These are phyloP conservation scores for Quercus variabilis DNA, from an alignment of 306 rosid species.

Conservation along the genomic window DNA sequence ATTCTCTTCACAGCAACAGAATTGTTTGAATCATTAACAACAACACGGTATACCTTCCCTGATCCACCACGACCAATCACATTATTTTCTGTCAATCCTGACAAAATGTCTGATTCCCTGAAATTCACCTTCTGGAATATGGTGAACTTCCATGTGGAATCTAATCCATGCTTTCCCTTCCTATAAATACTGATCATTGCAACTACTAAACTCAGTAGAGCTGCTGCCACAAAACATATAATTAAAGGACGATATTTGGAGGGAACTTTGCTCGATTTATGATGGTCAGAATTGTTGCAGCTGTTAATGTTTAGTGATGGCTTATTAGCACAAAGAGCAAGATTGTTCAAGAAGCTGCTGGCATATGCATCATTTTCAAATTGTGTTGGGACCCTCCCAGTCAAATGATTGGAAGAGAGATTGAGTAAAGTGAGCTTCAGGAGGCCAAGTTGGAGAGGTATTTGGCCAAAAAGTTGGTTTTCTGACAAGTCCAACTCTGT, in stretches of 20 bases:
- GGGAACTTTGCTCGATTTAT: conserved; percentile 31
- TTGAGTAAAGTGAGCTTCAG: conserved; percentile 21
- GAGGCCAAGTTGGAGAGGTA: conserved; percentile 35
- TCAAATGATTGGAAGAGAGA: conserved; percentile 53
- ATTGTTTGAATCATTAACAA: conserved; percentile 17
- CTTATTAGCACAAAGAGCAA: conserved; percentile 54
- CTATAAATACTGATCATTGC: conserved; percentile 16
- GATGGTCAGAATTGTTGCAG: conserved; percentile 34
- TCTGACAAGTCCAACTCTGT: conserved; percentile 54
- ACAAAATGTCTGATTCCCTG: conserved; percentile 47
- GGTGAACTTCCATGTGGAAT: conserved; percentile 57
- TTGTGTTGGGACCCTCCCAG: conserved; percentile 49
- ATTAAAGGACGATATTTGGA: conserved; percentile 45
- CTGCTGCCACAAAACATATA: conserved; percentile 22
- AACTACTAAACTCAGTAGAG: conserved; percentile 17
- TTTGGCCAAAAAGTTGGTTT: conserved; percentile 57
- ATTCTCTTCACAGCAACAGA: conserved; percentile 70
- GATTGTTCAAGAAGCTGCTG: conserved; percentile 64
- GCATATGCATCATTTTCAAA: conserved; percentile 36
- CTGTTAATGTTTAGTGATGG: conserved; percentile 20
- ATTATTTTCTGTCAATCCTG: conserved; percentile 38
- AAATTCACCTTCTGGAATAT: conserved; percentile 66
- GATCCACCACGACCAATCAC: conserved; percentile 77
- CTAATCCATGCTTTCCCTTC: conserved; percentile 29
- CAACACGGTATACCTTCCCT: conserved; percentile 68